Evolutionary conservation across 371 early-diverging fungal species (phyloP).

Genomic region (Lichtheimia hyalospora): DNA sequence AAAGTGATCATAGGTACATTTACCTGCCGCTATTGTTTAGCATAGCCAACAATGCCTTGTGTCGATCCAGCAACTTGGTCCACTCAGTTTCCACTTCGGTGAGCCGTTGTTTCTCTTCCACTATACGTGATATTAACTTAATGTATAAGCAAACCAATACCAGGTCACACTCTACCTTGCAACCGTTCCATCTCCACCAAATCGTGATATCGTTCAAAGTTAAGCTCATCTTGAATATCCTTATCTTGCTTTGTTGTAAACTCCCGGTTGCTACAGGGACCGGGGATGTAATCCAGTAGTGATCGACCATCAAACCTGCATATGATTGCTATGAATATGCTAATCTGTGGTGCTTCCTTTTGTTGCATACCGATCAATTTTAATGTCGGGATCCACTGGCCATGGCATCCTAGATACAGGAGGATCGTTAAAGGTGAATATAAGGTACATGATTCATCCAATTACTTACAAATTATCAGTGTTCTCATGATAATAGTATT

Average conservation of each 20-base stretch:
- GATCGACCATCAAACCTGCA: constrained; percentile 60
- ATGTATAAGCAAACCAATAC: too few relatives aligned
- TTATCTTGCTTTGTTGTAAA: constrained; percentile 30
- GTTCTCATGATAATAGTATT: constrained; percentile 55
- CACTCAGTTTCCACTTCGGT: constrained; percentile 51
- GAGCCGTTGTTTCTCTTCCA: constrained; percentile 42
- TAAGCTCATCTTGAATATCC: constrained; percentile 47
- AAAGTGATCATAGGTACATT: neutral
- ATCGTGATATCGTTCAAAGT: constrained; percentile 60
- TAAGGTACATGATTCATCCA: neutral
- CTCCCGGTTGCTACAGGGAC: constrained; percentile 12
- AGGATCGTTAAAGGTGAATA: neutral
- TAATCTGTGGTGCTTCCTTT: too few relatives aligned
- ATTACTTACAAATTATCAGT: constrained; percentile 45
- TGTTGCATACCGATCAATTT: constrained; percentile 43
- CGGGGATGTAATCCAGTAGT: constrained; percentile 52
- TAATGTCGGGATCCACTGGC: constrained; percentile 50
- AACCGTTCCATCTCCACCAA: constrained; percentile 56
- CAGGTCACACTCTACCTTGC: constrained; percentile 25
- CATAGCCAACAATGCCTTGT: constrained; percentile 51
- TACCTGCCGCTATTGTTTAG: constrained; percentile 15
- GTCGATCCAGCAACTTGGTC: constrained; percentile 52
- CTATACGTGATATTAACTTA: constrained; percentile 12
- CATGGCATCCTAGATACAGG: constrained; percentile 42
- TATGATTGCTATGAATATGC: neutral